Percentiles rank a stretch among this genome's conserved stretches.
phyloP scores from a whole-genome alignment of 2,329 filamentous ascomycete species.

The Xylariaceae sp. region DNA sequence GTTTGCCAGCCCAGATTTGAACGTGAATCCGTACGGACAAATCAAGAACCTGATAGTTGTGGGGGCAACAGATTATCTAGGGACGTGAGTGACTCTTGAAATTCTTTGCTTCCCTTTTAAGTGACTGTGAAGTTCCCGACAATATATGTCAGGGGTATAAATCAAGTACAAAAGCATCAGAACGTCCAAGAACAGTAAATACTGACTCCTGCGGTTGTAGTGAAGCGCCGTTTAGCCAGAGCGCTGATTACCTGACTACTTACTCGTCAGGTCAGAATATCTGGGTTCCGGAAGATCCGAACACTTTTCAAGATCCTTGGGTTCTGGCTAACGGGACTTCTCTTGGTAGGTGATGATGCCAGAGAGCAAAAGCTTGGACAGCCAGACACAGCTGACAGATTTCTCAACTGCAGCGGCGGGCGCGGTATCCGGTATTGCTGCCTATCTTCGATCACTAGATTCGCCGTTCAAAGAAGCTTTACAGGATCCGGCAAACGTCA shows the following conservation, averaged over 20 bases:
- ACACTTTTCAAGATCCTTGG: neutral
- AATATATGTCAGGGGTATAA: too few relatives aligned
- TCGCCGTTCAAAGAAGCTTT: neutral
- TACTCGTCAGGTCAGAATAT: neutral
- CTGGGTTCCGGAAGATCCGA: neutral
- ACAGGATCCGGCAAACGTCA: neutral
- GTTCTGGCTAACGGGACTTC: neutral
- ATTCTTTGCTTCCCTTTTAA: too few relatives aligned
- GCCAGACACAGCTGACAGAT: neutral
- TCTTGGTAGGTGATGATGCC: neutral
- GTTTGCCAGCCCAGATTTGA: neutral
- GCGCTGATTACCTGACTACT: neutral
- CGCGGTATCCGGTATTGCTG: neutral
- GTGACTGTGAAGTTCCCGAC: too few relatives aligned
- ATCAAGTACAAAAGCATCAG: too few relatives aligned
- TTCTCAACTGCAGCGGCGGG: neutral
- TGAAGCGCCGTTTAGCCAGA: neutral
- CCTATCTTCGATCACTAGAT: neutral
- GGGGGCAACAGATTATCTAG: neutral
- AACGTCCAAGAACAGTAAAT: too few relatives aligned
- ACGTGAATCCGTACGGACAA: neutral
- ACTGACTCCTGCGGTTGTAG: too few relatives aligned
- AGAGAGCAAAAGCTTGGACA: neutral
- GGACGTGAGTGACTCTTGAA: too few relatives aligned
- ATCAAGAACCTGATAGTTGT: neutral